Conservation (phyloP, 75 land plant species). For the Gnetum montanum region DNA sequence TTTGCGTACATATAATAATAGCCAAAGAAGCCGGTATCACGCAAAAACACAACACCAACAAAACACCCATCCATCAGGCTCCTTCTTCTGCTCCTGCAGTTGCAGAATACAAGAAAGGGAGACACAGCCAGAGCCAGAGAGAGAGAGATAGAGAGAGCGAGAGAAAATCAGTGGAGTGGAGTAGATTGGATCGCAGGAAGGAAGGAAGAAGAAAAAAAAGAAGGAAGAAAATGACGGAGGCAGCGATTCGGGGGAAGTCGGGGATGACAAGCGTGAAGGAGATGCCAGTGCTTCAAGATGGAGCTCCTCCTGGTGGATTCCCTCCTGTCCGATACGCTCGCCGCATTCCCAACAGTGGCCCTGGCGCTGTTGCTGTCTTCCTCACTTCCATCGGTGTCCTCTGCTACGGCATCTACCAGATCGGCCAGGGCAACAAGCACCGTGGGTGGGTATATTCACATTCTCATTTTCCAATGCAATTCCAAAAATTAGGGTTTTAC, state of each 20-base stretch:
- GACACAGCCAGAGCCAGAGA: no score
- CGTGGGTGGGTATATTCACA: constrained; percentile 79
- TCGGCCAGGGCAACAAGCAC: constrained; percentile 85
- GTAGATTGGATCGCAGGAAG: not conserved
- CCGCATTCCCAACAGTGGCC: constrained; percentile 74
- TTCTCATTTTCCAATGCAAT: no score
- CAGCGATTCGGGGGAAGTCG: constrained; percentile 63
- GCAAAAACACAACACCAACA: no score
- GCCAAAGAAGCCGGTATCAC: no score
- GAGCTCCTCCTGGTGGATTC: constrained; percentile 85
- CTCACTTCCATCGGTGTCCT: constrained; percentile 58
- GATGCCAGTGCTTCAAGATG: constrained; percentile 84
- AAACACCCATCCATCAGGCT: no score
- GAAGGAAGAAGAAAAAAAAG: not conserved
- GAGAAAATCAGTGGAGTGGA: no score
- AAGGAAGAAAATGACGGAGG: constrained; percentile 65
- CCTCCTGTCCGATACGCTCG: constrained; percentile 73
- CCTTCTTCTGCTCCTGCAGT: no score
- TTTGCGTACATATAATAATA: no score
- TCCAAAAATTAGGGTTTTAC: no score
- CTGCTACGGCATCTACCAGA: constrained; percentile 82
- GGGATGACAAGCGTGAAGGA: constrained; percentile 85
- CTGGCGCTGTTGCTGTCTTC: constrained; percentile 71
- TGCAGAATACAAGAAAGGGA: no score
- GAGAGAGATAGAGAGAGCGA: no score